Percentiles rank a stretch among this genome's conserved stretches.
Evolutionary conservation across 768 basidiomycete species (phyloP).

Genomic region (Pulveroboletus sp.): DNA sequence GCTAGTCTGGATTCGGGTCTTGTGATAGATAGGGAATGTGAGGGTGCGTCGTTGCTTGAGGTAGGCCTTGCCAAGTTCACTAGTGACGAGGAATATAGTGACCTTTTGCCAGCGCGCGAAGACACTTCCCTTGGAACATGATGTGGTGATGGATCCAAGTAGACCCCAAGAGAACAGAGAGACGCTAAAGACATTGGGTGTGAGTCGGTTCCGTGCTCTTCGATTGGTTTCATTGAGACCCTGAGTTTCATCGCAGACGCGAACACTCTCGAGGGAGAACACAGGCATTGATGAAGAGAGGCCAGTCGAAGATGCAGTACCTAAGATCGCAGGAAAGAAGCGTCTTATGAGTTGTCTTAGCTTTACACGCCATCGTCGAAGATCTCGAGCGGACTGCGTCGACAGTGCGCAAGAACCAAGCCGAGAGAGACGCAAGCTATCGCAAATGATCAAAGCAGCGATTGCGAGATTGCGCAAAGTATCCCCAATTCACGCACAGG

Average conservation of each 20-base stretch:
- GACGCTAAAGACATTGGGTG: constrained; percentile 13
- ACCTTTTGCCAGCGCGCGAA: constrained; percentile 11
- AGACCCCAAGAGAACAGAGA: constrained; percentile 2
- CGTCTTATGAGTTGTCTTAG: constrained; percentile 5
- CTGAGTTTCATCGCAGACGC: constrained; percentile 11
- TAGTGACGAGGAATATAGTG: constrained; percentile 1
- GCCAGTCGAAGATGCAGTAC: constrained; percentile 2
- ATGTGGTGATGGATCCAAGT: not conserved
- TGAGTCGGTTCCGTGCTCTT: constrained; percentile 7
- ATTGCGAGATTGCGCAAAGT: constrained; percentile 24
- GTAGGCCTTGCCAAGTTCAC: constrained; percentile 12
- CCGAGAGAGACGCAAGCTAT: constrained; percentile 12
- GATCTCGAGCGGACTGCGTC: not conserved
- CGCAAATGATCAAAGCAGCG: constrained; percentile 15
- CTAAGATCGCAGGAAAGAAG: constrained; percentile 2
- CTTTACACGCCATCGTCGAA: constrained; percentile 1
- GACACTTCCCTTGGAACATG: not conserved
- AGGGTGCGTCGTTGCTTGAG: constrained; percentile 23
- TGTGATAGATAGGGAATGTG: constrained; percentile 20
- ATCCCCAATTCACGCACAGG: constrained; percentile 4
- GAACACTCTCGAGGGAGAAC: constrained; percentile 1
- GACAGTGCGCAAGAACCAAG: constrained; percentile 9
- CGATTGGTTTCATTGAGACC: not conserved
- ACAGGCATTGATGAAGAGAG: constrained; percentile 6
- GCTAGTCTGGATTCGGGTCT: constrained; percentile 28